Evolutionary conservation across 176 grass and related monocot species (phyloP), one percentile per base, ranked within the genome.

Genomic region (Hordeum marinum): DNA sequence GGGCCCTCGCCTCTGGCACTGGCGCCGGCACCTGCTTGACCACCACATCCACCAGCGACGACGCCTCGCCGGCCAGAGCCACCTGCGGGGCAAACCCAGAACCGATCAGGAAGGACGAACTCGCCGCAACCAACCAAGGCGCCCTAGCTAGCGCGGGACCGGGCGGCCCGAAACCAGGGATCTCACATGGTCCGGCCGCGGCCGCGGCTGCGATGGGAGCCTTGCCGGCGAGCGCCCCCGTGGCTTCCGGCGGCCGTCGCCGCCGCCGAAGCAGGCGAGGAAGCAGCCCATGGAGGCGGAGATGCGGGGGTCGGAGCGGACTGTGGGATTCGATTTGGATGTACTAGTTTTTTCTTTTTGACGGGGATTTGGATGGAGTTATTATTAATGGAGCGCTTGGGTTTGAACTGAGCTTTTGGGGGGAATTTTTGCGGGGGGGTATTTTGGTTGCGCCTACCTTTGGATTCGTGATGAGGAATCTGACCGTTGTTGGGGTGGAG

Each of bases 271-370:
- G 90, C 96, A 98, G 68, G 85, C 85, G 54, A 90, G 91, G 85
- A 98, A 98, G 85, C 96, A 98, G 65, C 89, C 93, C 96, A 98
- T 98, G 62, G 84, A 78, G n/a, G 40, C 78, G 75, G 43, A 58
- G 88, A 40, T 63, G 54, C 24, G 79, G 46, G 45, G 13, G 36
- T 5, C 5, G 18, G 83, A 8, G 39, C 3, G 7, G 21, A 12
- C 36, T 57, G 31, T 1, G 2, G 20, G 39, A 23, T 4, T 27
- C 13, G 70, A 73, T 48, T 73, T 73, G 2, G 70, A 14, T 9
- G 70, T 41, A 46, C n/a, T n/a, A 29, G 29, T 29, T 29, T 29
- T 29, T 29, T 29, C 29, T 29, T 29, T 29, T 29, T 29, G 29
- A 29, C 29, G 29, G 29, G 29, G 70, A 73, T 48, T 73, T 73